Conservation (phyloP, 495 filamentous ascomycete genomes). For the Penicillium diatomitis region DNA sequence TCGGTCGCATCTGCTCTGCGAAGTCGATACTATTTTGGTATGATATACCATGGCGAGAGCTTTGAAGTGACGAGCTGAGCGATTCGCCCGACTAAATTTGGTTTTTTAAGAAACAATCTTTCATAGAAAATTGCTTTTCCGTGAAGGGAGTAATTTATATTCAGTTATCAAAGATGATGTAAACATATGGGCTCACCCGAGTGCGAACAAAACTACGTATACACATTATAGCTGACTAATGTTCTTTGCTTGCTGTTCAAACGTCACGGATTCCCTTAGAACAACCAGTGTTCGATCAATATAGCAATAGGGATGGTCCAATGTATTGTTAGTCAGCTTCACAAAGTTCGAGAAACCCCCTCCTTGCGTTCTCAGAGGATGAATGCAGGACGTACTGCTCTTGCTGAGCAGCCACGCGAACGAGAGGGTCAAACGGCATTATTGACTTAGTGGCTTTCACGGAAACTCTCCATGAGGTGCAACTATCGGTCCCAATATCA, state of each 20-base stretch:
- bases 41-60: no score
- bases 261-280: neutral
- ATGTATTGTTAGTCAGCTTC: neutral
- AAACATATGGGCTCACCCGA: no score
- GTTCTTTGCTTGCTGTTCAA: neutral
- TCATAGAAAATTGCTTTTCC: no score
- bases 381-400: no score
- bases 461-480: constrained; percentile 2
- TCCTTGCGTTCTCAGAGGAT: no score
- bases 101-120: no score
- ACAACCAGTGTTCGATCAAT: neutral
- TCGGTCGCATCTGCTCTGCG: no score
- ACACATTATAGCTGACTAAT: neutral
- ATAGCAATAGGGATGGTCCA: neutral
- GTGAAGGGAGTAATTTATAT: no score
- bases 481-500: neutral
- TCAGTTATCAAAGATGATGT: no score
- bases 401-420: constrained; percentile 1
- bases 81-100: no score
- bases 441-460: constrained; percentile 1
- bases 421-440: constrained; percentile 1
- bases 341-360: neutral
- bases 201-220: neutral
- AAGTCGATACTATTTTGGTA: no score
- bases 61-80: no score